These are phyloP conservation scores for Gracilaria gracilis DNA, from an alignment of 23 red algal genomes.

Conservation along the genomic window DNA sequence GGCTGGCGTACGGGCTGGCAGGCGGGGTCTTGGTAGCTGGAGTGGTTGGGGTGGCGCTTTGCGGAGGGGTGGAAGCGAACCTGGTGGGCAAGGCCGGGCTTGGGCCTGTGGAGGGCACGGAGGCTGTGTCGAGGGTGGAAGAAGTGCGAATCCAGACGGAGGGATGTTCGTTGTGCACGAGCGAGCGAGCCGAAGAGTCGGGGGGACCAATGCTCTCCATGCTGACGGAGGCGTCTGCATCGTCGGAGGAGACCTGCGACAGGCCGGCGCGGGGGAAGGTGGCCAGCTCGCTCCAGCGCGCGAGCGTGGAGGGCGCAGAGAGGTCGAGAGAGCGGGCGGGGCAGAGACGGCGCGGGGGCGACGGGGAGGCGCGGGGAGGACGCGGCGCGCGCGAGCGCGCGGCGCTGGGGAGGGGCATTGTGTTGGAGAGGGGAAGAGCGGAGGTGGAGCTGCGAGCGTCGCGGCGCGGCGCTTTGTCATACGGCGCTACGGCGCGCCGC, in stretches of 20 bases:
- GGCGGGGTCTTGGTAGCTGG: constrained; percentile 9
- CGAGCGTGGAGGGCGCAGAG: constrained; percentile 30
- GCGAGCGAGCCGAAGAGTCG: constrained; percentile 9
- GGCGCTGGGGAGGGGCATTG: neutral
- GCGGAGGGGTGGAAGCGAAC: neutral
- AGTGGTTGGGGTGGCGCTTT: constrained; percentile 30
- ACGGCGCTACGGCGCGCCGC: no score
- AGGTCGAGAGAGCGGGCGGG: constrained; percentile 36
- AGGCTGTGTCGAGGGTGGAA: constrained; percentile 10
- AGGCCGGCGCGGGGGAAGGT: constrained; percentile 3
- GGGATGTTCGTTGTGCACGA: neutral
- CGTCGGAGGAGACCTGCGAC: constrained; percentile 21
- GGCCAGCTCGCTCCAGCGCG: constrained; percentile 40
- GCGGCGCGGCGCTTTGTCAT: no score
- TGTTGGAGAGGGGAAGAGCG: neutral
- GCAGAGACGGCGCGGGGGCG: neutral
- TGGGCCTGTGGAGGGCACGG: constrained; percentile 2
- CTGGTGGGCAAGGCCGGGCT: constrained; percentile 3
- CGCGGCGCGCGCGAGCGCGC: neutral
- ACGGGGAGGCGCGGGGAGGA: constrained; percentile 10
- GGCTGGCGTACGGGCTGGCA: constrained; percentile 47
- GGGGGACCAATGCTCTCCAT: constrained; percentile 33
- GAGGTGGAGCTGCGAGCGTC: no score
- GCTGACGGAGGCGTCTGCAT: constrained; percentile 24
- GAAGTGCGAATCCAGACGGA: constrained; percentile 36